Evolutionary conservation across 2,329 filamentous ascomycete species (phyloP).

Genomic region (Aureobasidium mangrovei): DNA sequence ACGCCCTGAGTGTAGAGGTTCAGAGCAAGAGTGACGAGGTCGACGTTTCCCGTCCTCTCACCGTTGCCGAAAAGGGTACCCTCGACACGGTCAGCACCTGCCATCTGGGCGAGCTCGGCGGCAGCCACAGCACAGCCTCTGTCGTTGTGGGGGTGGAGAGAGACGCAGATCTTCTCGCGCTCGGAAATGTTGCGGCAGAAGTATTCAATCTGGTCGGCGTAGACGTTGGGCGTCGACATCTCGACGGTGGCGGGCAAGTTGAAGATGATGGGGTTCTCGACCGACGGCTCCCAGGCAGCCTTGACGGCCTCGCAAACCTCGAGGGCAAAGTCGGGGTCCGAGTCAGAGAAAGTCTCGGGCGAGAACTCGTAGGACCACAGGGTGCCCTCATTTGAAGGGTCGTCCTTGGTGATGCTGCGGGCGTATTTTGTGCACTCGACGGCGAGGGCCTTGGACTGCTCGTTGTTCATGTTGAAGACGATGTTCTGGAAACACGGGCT

Average conservation of each 20-base stretch:
- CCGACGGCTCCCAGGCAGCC: conserved; percentile 77
- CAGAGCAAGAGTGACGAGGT: conserved; percentile 82
- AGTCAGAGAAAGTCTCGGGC: conserved; percentile 86
- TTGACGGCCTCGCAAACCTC: conserved; percentile 88
- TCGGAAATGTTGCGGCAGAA: conserved; percentile 82
- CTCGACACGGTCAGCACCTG: conserved; percentile 87
- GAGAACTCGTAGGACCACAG: conserved; percentile 77
- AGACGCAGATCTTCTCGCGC: conserved; percentile 79
- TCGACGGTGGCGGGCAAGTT: conserved; percentile 96
- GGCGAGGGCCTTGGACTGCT: conserved; percentile 72
- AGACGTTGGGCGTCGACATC: conserved; percentile 88
- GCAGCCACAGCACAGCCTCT: conserved; percentile 83
- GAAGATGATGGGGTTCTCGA: conserved; percentile 80
- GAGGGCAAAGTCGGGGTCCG: conserved; percentile 71
- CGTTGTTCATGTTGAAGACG: conserved; percentile 79
- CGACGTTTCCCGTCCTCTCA: conserved; percentile 90
- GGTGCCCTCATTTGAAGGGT: conserved; percentile 47
- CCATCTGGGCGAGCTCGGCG: conserved; percentile 91
- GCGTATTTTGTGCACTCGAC: conserved; percentile 80
- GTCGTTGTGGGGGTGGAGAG: conserved; percentile 91
- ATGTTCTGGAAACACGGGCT: conserved; percentile 91
- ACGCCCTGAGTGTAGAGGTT: conserved; percentile 95
- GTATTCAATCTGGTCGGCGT: conserved; percentile 92
- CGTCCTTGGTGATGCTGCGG: conserved; percentile 79
- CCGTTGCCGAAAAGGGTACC: conserved; percentile 92